Evolutionary conservation across 78 protist species (phyloP).

Genomic region (Chrysochromulina parva): DNA sequence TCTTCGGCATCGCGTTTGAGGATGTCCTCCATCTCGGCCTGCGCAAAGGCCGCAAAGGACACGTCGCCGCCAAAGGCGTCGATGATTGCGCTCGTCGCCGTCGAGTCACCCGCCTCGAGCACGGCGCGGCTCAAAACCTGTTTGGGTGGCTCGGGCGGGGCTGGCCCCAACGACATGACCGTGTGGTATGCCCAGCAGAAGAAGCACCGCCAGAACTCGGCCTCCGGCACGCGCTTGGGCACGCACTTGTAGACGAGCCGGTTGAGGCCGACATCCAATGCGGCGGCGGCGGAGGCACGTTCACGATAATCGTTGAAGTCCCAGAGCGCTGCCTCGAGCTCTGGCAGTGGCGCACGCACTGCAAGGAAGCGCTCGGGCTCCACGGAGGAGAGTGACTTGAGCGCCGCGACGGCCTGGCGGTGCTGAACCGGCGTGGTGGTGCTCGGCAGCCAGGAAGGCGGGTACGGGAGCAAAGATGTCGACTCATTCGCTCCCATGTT

Average conservation of each 20-base stretch:
- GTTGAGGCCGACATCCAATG: neutral
- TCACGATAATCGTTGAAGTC: neutral
- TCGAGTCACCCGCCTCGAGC: neutral
- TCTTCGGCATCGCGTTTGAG: conserved; percentile 30
- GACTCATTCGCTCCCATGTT: no score
- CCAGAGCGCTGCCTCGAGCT: neutral
- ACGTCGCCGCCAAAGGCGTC: neutral
- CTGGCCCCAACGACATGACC: neutral
- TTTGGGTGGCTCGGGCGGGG: no score
- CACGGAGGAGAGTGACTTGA: no score
- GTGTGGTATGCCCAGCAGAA: neutral
- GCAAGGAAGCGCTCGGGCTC: no score
- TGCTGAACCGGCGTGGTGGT: no score
- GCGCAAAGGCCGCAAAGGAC: neutral
- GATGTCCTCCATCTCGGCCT: conserved; percentile 8
- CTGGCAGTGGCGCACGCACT: neutral
- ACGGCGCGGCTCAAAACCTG: neutral
- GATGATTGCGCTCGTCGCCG: conserved; percentile 19
- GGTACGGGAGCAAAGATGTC: no score
- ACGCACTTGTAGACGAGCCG: neutral
- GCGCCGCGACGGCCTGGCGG: no score
- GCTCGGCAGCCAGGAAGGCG: no score
- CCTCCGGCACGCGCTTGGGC: neutral
- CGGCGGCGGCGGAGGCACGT: neutral
- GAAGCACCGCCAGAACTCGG: neutral